phyloP scores from a whole-genome alignment of 2,329 filamentous ascomycete genomes.

The Claviceps africana region DNA sequence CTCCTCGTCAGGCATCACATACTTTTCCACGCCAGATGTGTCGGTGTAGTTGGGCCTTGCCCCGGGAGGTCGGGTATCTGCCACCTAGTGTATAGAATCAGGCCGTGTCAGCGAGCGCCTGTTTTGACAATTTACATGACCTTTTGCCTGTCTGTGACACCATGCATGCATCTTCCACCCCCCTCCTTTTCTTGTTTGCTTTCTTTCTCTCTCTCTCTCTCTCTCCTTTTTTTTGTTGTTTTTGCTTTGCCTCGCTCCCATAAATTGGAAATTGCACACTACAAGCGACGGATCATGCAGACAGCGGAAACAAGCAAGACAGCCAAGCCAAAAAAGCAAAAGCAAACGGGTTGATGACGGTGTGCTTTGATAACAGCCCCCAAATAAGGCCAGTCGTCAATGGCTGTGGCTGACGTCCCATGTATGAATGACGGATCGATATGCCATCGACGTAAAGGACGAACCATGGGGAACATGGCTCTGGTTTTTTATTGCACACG shows the following conservation, averaged over 20 bases:
- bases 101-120: conserved; percentile 14
- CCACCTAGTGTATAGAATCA: conserved; percentile 40
- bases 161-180: background rate
- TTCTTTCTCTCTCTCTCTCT: too few species aligned
- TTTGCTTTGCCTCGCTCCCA: too few species aligned
- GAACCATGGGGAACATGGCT: background rate
- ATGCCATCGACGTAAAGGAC: background rate
- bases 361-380: background rate
- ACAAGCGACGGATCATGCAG: background rate
- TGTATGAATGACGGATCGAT: background rate
- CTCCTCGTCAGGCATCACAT: conserved; percentile 69
- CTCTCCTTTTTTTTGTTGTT: background rate
- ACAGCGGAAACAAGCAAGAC: background rate
- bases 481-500: background rate
- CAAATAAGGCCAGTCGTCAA: background rate
- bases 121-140: background rate
- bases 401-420: background rate
- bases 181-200: background rate
- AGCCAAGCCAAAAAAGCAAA: background rate
- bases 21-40: conserved; percentile 72
- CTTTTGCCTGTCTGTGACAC: background rate
- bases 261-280: background rate
- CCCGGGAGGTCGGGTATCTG: conserved; percentile 62
- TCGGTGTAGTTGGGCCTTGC: conserved; percentile 71
- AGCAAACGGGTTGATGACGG: background rate